Base-by-base conservation (phyloP, 345 rosid species). In the Adansonia digitata region DNA sequence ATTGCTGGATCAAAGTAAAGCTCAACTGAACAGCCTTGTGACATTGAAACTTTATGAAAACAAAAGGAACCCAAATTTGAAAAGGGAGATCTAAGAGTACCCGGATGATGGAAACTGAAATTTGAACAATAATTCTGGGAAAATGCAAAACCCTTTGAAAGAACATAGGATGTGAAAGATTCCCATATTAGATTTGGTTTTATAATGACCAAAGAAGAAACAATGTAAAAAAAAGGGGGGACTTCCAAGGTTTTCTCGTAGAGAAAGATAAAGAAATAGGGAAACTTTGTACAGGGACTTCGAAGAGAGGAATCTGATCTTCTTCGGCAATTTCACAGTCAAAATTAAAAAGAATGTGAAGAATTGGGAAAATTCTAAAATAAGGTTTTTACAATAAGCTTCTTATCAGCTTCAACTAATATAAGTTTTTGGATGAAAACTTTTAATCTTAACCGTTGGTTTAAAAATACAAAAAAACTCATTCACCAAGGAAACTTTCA, bases 1-100 rank as follows among this genome's bases (percentile, higher is more conserved):
- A 93, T 92, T 0, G 98, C 97, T 0, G 98, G 96, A 69, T 95
- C 99, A 84, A 95, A 93, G 71, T 95, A 95, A 35, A 95, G 97
- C 88, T 95, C 98, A 84, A 95, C 89, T 60, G 97, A 89, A 82
- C 82, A 93, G 12, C 92, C 91, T 73, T 88, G 86, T 37, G 92
- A 87, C 95, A 90, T 90, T 81, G 85, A 69, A 70, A 64, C 46
- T 53, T 69, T 6, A 57, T 26, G 66, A 69, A 78, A 72, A 20
- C 0, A 57, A 64, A 63, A 27, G 48, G 26, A 22, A 72, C 45
- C 82, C 82, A 75, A 49, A 11, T 61, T 31, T 45, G 2, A 59
- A 26, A 69, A 73, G 5, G 53, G 61, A 74, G 74, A 81, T 77
- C 81, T 37, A 45, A 29, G 71, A 77, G 40, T 55, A 53, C 62